phyloP scores from a whole-genome alignment of 345 rosid genomes.

The Orychophragmus violaceus region DNA sequence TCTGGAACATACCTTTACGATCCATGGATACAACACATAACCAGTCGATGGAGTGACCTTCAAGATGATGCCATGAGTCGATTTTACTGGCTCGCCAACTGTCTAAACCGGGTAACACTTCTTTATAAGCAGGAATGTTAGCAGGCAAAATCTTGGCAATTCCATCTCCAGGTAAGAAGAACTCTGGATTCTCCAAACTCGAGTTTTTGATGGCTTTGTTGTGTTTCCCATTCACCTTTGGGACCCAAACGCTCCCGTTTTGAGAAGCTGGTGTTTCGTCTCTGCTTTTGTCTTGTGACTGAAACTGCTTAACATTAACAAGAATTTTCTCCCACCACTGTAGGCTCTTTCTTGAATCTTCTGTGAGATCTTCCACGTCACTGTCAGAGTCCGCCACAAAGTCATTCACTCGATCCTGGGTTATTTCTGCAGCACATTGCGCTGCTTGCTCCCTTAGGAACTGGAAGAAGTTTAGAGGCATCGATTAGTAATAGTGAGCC shows the following conservation, averaged over 20 bases:
- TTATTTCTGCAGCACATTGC: conserved; percentile 71
- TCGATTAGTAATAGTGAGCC: not conserved
- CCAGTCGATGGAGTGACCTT: conserved; percentile 92
- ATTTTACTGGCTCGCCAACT: conserved; percentile 89
- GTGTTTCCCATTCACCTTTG: conserved; percentile 84
- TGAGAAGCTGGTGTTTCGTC: conserved; percentile 29
- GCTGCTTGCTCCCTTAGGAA: conserved; percentile 94
- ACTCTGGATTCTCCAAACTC: conserved; percentile 38
- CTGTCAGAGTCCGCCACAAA: conserved; percentile 72
- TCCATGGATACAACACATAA: conserved; percentile 79
- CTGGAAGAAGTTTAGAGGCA: conserved; percentile 38
- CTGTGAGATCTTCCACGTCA: conserved; percentile 51
- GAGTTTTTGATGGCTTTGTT: conserved; percentile 51
- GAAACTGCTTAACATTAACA: conserved; percentile 42
- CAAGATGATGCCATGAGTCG: conserved; percentile 84
- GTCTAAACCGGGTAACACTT: conserved; percentile 78
- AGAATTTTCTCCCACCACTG: conserved; percentile 70
- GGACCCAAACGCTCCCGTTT: conserved; percentile 47
- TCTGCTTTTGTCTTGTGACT: conserved; percentile 36
- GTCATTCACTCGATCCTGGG: conserved; percentile 60
- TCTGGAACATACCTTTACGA: conserved; percentile 53
- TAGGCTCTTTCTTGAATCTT: conserved; percentile 36
- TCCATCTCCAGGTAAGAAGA: conserved; percentile 55
- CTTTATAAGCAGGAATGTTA: conserved; percentile 57
- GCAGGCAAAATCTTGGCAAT: conserved; percentile 59